Conservation (phyloP, 306 rosid species). For the Begonia peltatifolia region DNA sequence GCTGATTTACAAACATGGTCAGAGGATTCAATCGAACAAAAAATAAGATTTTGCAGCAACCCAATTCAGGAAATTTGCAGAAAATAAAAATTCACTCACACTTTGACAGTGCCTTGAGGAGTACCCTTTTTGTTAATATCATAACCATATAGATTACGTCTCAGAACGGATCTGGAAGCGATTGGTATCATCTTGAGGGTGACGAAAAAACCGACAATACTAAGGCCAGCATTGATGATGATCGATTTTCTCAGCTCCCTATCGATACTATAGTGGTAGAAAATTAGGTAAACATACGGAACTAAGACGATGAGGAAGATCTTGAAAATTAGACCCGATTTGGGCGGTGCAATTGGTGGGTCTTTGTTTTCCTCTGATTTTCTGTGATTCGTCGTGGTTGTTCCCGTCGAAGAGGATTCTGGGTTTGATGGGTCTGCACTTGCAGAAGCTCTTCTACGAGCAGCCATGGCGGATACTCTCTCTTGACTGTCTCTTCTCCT, state of each 20-base stretch:
- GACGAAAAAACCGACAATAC: slow-evolving; percentile 44
- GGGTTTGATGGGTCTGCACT: slow-evolving; percentile 10
- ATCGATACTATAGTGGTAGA: slow-evolving; percentile 48
- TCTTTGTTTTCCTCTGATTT: slow-evolving; percentile 25
- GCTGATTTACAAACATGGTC: neutral
- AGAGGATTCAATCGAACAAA: neutral
- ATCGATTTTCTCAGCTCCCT: slow-evolving; percentile 43
- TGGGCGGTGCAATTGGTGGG: slow-evolving; percentile 58
- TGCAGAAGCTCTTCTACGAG: slow-evolving; percentile 55
- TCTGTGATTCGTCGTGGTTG: slow-evolving; percentile 1
- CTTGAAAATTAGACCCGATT: slow-evolving; percentile 45
- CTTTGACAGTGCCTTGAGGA: slow-evolving; percentile 61
- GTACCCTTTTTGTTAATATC: slow-evolving; percentile 94
- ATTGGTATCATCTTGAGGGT: slow-evolving; percentile 73
- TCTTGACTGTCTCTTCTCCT: neutral
- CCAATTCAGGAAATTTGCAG: neutral
- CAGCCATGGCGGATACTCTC: slow-evolving; percentile 36
- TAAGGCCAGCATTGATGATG: slow-evolving; percentile 59
- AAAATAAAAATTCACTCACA: slow-evolving; percentile 19
- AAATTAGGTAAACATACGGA: slow-evolving; percentile 61
- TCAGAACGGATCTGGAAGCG: slow-evolving; percentile 64
- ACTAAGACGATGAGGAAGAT: slow-evolving; percentile 33
- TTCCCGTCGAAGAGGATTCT: slow-evolving; percentile 15
- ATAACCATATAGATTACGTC: slow-evolving; percentile 64
- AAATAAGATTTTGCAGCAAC: neutral